Base-by-base conservation (phyloP, 306 rosid species). In the Ochetophila trinervis region DNA sequence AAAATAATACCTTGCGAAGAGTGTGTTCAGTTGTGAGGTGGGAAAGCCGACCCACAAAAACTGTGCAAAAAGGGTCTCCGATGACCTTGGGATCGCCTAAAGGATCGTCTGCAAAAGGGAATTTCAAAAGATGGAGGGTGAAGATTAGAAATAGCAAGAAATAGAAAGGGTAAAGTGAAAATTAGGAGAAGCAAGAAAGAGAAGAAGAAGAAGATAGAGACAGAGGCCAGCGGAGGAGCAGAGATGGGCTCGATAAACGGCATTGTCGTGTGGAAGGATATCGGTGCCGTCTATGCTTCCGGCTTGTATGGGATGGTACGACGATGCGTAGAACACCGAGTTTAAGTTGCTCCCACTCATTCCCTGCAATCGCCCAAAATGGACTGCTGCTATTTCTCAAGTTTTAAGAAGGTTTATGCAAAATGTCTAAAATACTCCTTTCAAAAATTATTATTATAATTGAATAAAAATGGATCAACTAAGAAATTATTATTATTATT, bases 211-310 rank as follows among this genome's bases (percentile, higher is more conserved):
- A 24, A 16, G 58, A 64, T 20, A 19, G 53, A 36, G 7, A 90
- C 96, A 89, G 63, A 92, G 90, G 79, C 83, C 79, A 30, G 90
- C 90, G 7, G 95, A 82, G 55, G 86, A 85, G 74, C 90, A 91
- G 21, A 91, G 91, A 17, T 80, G 86, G 36, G 97, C 96, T 15
- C 96, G 79, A 69, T 72, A 83, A 74, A 88, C 64, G 47, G 96
- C 96, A 47, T 84, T 85, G 71, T 91, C 98, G 70, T 91, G 98
- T 20, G 96, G 92, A 60, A 85, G 81, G 63, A 81, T 49, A 49
- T 91, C 91, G 27, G 96, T 91, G 80, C 95, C 96, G 70, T 91
- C 95, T 20, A 91, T 91, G 85, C 98, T 91, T n/a, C 98, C 96
- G 60, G 83, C 88, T 68, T 91, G 98, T 37, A 91, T 88, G 6